Percentiles rank a stretch among this genome's conserved stretches.
Evolutionary conservation across 2,329 filamentous ascomycete species (phyloP).

Genomic region (Ceratocystis huliohia): DNA sequence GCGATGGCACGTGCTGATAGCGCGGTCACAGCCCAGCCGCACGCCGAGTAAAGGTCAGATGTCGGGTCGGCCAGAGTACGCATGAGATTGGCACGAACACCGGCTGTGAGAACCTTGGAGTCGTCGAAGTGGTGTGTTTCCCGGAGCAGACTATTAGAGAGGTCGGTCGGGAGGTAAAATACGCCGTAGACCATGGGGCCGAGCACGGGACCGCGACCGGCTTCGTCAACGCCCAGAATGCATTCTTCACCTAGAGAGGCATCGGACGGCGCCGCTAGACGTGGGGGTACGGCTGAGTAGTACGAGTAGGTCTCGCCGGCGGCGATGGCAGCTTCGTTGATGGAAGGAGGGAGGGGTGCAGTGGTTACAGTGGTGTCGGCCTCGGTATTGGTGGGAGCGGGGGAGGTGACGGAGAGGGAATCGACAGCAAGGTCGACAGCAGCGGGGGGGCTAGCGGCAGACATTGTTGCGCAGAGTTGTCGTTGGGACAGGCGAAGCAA

Average conservation of each 20-base stretch:
- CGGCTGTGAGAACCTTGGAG: constrained; percentile 77
- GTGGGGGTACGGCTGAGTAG: constrained; percentile 54
- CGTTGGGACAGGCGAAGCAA: background rate
- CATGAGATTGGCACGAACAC: constrained; percentile 62
- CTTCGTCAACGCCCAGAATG: constrained; percentile 83
- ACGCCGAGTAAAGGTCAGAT: constrained; percentile 38
- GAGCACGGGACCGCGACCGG: constrained; percentile 84
- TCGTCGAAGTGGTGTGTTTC: constrained; percentile 80
- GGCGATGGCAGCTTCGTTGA: constrained; percentile 45
- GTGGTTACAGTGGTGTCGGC: constrained; percentile 20
- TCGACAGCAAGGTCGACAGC: constrained; percentile 20
- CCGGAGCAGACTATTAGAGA: constrained; percentile 62
- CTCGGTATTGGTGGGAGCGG: background rate
- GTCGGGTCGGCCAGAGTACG: constrained; percentile 53
- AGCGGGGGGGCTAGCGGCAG: background rate
- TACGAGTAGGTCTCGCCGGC: constrained; percentile 57
- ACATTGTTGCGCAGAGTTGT: background rate
- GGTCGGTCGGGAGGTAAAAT: constrained; percentile 61
- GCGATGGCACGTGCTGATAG: constrained; percentile 77
- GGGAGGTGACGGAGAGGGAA: background rate
- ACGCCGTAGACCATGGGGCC: constrained; percentile 63
- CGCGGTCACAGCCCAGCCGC: constrained; percentile 72
- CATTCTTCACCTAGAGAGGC: constrained; percentile 39
- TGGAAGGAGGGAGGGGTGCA: constrained; percentile 56
- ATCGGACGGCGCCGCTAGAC: constrained; percentile 36